phyloP scores from a whole-genome alignment of 768 basidiomycete species.

The Leccinum boreale region DNA sequence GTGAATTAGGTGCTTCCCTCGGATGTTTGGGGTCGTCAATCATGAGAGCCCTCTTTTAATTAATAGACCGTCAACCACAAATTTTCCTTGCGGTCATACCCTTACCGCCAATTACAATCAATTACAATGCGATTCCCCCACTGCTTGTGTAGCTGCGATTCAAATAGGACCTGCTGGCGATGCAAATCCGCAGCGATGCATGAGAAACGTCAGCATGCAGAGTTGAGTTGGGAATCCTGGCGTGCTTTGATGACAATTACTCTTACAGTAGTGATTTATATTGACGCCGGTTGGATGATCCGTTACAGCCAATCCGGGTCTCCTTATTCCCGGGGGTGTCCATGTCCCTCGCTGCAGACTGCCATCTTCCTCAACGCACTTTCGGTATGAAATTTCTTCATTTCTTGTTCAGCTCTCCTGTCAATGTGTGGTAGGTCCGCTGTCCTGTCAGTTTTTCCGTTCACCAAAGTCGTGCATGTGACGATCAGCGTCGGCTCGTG shows the following conservation, averaged over 20 bases:
- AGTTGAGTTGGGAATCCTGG: neutral
- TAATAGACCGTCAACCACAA: conserved; percentile 25
- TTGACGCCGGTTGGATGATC: conserved; percentile 29
- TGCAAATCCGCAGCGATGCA: conserved; percentile 18
- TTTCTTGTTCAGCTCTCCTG: conserved; percentile 12
- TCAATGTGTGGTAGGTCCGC: conserved; percentile 10
- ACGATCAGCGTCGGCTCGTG: conserved; percentile 30
- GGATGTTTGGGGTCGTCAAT: conserved; percentile 22
- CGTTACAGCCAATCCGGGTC: conserved; percentile 23
- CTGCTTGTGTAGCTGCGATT: conserved; percentile 2
- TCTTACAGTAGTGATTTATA: conserved; percentile 1
- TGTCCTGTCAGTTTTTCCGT: conserved; percentile 13
- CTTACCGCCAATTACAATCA: conserved; percentile 10
- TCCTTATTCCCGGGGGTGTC: conserved; percentile 1
- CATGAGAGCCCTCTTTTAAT: conserved; percentile 30
- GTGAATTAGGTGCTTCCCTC: conserved; percentile 16
- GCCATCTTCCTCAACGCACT: conserved; percentile 14
- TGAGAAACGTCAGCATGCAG: neutral
- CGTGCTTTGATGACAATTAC: neutral
- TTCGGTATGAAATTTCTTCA: conserved; percentile 19
- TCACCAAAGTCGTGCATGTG: conserved; percentile 5
- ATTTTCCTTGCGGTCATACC: conserved; percentile 17
- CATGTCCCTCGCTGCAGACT: conserved; percentile 5
- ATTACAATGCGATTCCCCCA: conserved; percentile 20
- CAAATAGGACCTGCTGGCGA: conserved; percentile 12